Base-by-base conservation (phyloP, 2,329 filamentous ascomycete species). In the Ilyonectria mors-panacis region DNA sequence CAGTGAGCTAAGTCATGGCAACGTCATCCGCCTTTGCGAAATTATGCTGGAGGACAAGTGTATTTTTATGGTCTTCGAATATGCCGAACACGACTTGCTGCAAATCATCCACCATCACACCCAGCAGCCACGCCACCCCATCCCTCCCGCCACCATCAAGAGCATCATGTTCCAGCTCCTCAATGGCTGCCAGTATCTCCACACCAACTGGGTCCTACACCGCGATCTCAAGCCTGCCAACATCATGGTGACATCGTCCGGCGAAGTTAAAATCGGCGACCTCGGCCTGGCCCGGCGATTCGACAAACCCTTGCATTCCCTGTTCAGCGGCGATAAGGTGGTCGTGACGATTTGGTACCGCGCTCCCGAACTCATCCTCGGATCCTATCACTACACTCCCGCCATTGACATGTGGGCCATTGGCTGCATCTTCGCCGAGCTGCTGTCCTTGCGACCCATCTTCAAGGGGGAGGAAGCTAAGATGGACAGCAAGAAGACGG, bases 301-400 rank as follows among this genome's bases (percentile, higher is more conserved):
- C 81, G 92, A 96, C 83, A 98, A 98, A 78, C 96, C 96, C 0
- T 85, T 98, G 1, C 94, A 97, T 76, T 94, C 93, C 0, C 88
- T 99, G 1, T 99, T 96, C 81, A 93, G 90, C 19, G 96, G 96
- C 59, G 96, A 99, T 75, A 99, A 99, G 79, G 96, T 99, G 2
- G 96, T 99, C 59, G 96, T 99, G 15, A 99, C 96, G 0, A 99
- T 99, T 70, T 99, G 96, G 96, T 99, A 99, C 77, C 93, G 96
- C 23, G 96, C 96, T 0, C 96, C 96, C 0, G 96, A 99, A 80
- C 87, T 99, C 4, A 89, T 99, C 1, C 89, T 99, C 3, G 96
- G 96, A 2, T 94, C 92, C 56, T 89, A 93, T n/a, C 96, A 99
- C 80, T 99, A 99, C 82, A 98, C 96, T 0, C 95, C 96, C 0